Conservation (phyloP, 2,329 filamentous ascomycete genomes). For the Ceratocystis variospora region DNA sequence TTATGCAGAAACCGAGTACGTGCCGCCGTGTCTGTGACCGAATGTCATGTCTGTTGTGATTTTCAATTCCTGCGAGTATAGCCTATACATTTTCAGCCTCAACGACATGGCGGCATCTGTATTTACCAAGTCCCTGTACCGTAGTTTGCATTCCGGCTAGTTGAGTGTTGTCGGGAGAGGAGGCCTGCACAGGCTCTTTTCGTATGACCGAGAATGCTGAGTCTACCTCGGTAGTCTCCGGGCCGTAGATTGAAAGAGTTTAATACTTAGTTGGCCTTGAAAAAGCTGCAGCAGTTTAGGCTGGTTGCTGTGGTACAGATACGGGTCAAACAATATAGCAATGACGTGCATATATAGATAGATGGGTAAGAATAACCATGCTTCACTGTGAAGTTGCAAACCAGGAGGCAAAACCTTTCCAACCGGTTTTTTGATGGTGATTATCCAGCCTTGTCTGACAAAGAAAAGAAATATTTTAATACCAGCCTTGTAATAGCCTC, state of each 20-base stretch:
- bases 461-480: too few relatives aligned
- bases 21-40: neutral
- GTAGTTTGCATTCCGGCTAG: slow-evolving; percentile 33
- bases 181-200: slow-evolving; percentile 25
- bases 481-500: neutral
- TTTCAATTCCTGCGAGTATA: neutral
- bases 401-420: neutral
- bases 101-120: neutral
- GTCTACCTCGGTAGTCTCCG: slow-evolving; percentile 43
- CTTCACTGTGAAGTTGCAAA: neutral
- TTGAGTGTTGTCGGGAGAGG: slow-evolving; percentile 39
- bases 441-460: neutral
- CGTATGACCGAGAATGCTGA: slow-evolving; percentile 40
- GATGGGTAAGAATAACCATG: neutral
- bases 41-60: neutral
- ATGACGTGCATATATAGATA: neutral
- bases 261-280: slow-evolving; percentile 33
- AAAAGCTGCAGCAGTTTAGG: slow-evolving; percentile 48
- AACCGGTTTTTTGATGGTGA: neutral
- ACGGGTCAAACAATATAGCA: slow-evolving; percentile 43
- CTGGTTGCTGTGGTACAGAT: slow-evolving; percentile 48
- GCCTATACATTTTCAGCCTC: neutral
- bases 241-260: slow-evolving; percentile 38
- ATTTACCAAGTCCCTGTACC: neutral
- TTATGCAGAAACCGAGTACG: neutral